phyloP scores from a whole-genome alignment of 257 asterid genomes.

The Euphrasia confusa region DNA sequence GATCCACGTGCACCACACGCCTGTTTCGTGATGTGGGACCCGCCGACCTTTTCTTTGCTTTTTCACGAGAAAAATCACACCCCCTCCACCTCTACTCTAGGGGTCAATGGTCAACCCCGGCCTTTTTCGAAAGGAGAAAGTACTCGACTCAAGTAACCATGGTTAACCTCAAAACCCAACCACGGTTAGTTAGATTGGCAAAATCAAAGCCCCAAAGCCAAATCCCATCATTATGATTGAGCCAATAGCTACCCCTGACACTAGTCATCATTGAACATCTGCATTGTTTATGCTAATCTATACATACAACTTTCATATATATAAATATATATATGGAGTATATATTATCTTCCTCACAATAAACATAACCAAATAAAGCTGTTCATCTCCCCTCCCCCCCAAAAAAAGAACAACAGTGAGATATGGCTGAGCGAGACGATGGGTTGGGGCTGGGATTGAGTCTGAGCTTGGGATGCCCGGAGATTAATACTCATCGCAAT shows the following conservation, averaged over 20 bases:
- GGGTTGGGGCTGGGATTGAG: slow-evolving; percentile 61
- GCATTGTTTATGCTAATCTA: slow-evolving; percentile 26
- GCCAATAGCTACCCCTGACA: slow-evolving; percentile 75
- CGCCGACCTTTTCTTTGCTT: background rate
- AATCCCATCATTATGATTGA: slow-evolving; percentile 82
- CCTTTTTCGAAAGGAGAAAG: slow-evolving; percentile 27
- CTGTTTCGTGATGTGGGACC: slow-evolving; percentile 41
- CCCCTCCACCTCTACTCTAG: background rate
- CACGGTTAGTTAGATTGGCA: slow-evolving; percentile 23
- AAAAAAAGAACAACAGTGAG: slow-evolving; percentile 18
- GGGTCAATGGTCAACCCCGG: slow-evolving; percentile 47
- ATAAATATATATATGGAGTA: background rate
- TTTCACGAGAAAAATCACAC: slow-evolving; percentile 42
- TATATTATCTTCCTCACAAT: slow-evolving; percentile 25
- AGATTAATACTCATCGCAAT: slow-evolving; percentile 11
- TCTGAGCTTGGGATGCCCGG: slow-evolving; percentile 52
- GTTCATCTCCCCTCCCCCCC: slow-evolving; percentile 38
- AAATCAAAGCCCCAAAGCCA: slow-evolving; percentile 37
- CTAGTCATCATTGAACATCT: slow-evolving; percentile 86
- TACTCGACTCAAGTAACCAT: background rate
- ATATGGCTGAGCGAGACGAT: slow-evolving; percentile 56
- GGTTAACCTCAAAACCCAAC: slow-evolving; percentile 10
- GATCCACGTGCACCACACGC: slow-evolving; percentile 51
- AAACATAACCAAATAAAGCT: slow-evolving; percentile 37
- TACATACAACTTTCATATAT: slow-evolving; percentile 3